A percentile compares a stretch with the other conserved stretches of the same genome.
These are phyloP conservation scores for Trichaptum fuscoviolaceum DNA, from an alignment of 768 basidiomycete genomes.

Conservation along the genomic window DNA sequence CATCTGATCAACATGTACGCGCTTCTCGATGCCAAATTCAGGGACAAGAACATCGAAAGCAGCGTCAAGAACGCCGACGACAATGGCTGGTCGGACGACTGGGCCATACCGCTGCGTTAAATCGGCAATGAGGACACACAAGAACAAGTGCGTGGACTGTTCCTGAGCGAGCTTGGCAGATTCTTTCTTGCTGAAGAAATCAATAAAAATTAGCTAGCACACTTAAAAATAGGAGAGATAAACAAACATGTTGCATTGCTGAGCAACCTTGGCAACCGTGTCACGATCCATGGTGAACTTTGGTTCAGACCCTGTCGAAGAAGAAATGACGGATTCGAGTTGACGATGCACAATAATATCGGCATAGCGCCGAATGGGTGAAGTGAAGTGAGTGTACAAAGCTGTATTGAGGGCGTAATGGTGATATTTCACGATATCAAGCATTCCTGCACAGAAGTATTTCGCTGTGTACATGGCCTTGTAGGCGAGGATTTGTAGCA, in stretches of 20 bases:
- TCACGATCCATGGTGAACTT: conserved; percentile 98
- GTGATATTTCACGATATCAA: conserved; percentile 96
- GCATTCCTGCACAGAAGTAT: conserved; percentile 99
- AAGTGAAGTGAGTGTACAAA: conserved; percentile 91
- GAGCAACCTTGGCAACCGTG: conserved; percentile 94
- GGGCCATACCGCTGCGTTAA: conserved; percentile 93
- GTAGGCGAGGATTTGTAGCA: conserved; percentile 79
- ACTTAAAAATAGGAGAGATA: neutral
- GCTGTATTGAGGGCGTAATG: conserved; percentile 90
- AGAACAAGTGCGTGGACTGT: conserved; percentile 91
- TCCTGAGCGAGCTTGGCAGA: conserved; percentile 91
- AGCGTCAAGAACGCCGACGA: conserved; percentile 93
- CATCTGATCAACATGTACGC: conserved; percentile 98
- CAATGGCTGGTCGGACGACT: conserved; percentile 91
- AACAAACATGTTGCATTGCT: conserved; percentile 93
- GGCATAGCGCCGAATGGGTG: conserved; percentile 89
- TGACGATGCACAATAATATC: conserved; percentile 96
- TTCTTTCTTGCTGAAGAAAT: conserved; percentile 67
- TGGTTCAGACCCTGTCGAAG: conserved; percentile 47
- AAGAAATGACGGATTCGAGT: conserved; percentile 72
- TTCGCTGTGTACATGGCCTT: conserved; percentile 95
- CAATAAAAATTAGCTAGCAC: conserved; percentile 6
- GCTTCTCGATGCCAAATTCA: conserved; percentile 98
- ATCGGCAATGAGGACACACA: conserved; percentile 91
- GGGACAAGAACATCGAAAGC: conserved; percentile 96